Evolutionary conservation across 2,329 filamentous ascomycete species (phyloP).

Genomic region (Fusarium pseudonygamai): DNA sequence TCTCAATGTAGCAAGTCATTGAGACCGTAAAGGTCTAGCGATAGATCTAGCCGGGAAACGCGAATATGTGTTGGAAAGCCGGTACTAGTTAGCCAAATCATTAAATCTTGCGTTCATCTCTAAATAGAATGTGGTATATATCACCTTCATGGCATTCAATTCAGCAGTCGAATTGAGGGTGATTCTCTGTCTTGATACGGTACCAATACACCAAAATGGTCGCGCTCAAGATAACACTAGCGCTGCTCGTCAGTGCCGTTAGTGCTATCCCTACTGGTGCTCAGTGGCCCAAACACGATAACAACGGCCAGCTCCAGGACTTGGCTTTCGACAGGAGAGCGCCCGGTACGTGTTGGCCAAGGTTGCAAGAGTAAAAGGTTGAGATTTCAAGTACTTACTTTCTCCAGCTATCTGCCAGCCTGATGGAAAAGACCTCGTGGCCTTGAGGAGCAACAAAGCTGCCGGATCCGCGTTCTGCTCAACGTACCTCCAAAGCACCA

Average conservation of each 20-base stretch:
- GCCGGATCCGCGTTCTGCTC: background rate
- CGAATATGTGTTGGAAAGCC: background rate
- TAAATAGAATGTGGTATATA: background rate
- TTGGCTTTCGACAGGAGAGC: background rate
- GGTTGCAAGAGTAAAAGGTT: too few relatives aligned
- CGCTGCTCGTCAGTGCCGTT: background rate
- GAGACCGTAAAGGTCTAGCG: background rate
- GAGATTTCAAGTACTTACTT: too few relatives aligned
- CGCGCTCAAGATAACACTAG: background rate
- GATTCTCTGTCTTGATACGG: too few relatives aligned
- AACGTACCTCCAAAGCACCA: background rate
- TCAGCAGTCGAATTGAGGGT: too few relatives aligned
- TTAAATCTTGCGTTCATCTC: too few relatives aligned
- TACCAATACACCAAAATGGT: background rate
- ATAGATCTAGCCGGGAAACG: background rate
- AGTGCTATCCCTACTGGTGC: background rate
- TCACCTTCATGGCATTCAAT: accelerated
- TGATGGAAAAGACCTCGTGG: background rate
- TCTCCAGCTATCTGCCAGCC: background rate
- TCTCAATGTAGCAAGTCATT: background rate
- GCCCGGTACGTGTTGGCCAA: background rate
- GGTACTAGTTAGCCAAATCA: background rate
- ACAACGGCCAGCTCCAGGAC: background rate
- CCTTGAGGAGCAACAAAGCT: background rate
- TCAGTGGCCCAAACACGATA: background rate